Conservation (phyloP, 306 rosid species). For the Quercus engelmannii region DNA sequence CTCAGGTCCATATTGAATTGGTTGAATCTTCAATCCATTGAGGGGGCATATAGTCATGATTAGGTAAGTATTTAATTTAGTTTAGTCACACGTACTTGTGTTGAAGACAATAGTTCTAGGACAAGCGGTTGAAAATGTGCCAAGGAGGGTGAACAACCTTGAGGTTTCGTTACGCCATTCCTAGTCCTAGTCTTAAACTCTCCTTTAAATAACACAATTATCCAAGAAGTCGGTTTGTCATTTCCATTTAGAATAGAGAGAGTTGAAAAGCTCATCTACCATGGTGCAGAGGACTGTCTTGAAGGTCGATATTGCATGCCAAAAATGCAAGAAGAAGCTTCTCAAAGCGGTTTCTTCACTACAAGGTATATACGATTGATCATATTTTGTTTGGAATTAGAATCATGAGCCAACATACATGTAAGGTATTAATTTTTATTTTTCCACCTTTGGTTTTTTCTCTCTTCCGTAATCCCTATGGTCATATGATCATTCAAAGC, state of each 20-base stretch:
- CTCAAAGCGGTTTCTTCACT: slow-evolving; percentile 50
- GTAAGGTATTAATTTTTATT: too few species aligned
- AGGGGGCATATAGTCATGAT: too few species aligned
- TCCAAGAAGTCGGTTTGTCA: background rate
- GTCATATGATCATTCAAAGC: background rate
- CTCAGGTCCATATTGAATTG: too few species aligned
- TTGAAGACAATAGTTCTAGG: too few species aligned
- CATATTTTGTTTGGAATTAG: too few species aligned
- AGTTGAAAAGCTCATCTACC: slow-evolving; percentile 7
- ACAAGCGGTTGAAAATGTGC: background rate
- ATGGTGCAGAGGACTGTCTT: slow-evolving; percentile 55
- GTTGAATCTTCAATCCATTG: too few species aligned
- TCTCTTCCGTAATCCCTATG: background rate
- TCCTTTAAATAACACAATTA: background rate
- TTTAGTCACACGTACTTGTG: too few species aligned
- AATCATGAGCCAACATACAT: too few species aligned
- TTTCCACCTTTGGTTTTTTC: too few species aligned
- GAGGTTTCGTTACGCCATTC: background rate
- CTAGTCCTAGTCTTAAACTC: background rate
- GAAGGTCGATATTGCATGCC: slow-evolving; percentile 50
- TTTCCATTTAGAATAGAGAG: background rate
- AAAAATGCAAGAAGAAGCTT: slow-evolving; percentile 54
- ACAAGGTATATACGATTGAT: slow-evolving; percentile 31
- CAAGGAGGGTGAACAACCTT: background rate
- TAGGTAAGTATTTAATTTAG: too few species aligned